These are phyloP conservation scores for Pseudocercospora pini-densiflorae DNA, from an alignment of 2,329 filamentous ascomycete genomes.

Conservation along the genomic window DNA sequence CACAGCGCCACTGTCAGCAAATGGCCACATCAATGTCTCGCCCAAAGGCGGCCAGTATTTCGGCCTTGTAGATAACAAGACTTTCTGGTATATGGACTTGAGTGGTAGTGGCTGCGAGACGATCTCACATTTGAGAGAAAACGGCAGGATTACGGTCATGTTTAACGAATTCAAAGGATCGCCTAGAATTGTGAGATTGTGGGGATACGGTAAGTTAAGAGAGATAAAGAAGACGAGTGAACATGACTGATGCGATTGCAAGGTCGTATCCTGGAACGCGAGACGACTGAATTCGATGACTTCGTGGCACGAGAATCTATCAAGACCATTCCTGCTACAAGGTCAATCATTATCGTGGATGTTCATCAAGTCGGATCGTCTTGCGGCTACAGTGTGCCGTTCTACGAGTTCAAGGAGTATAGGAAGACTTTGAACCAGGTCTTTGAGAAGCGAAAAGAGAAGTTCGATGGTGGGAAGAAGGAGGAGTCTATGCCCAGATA, in stretches of 20 bases:
- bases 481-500: constrained; percentile 51
- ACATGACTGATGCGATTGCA: neutral
- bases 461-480: constrained; percentile 42
- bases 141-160: constrained; percentile 49
- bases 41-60: constrained; percentile 52
- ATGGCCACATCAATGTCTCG: constrained; percentile 52
- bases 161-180: constrained; percentile 50
- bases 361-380: constrained; percentile 50
- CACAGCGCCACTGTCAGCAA: constrained; percentile 46
- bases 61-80: constrained; percentile 44
- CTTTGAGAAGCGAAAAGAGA: constrained; percentile 46
- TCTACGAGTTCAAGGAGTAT: constrained; percentile 49
- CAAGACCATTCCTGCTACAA: constrained; percentile 42
- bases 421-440: constrained; percentile 47
- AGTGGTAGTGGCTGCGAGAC: constrained; percentile 51
- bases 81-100: constrained; percentile 53
- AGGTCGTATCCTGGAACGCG: constrained; percentile 44
- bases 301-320: constrained; percentile 44
- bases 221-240: constrained; percentile 47
- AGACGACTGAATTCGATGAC: constrained; percentile 37
- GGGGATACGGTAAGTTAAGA: constrained; percentile 43
- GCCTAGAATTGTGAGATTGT: constrained; percentile 49
- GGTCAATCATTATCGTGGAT: constrained; percentile 48
- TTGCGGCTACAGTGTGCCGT: constrained; percentile 51
- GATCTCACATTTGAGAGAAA: constrained; percentile 50